Base-by-base conservation (phyloP, 2,329 filamentous ascomycete species). In the Sporothrix variecibatus region DNA sequence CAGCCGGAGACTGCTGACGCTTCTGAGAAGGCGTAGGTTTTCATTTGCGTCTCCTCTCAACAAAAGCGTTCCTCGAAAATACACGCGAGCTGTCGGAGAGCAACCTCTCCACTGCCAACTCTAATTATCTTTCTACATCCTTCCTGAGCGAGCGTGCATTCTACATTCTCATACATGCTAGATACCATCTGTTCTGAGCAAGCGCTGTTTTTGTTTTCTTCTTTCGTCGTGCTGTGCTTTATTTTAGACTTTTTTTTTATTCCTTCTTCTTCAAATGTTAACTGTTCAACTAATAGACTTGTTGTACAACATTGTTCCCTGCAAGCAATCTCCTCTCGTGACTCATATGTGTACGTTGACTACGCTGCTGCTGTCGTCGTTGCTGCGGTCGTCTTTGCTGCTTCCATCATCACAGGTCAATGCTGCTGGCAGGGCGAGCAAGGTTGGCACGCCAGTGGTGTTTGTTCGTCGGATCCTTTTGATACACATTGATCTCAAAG, bases 401-500 rank as follows among this genome's bases (percentile, higher is more conserved):
- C 34, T 34, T 3, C 34, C 34, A 7, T 11, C 38, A 2, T 46
- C 12, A 73, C n/a, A 84, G 76, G 71, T 86, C 84, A 73, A 87
- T 85, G 6, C 80, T 76, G 4, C 74, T 75, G 0, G 81, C 80
- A 8, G 84, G 84, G 11, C 84, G 79, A 20, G 84, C 84, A 68
- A 86, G 73, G 72, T 85, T 83, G 2, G 78, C 78, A 31, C 84
- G 80, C 84, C 85, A 86, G 75, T 85, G 84, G 75, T 86, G 84
- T 56, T 64, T 77, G 75, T 85, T 86, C 38, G 83, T 74, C 0
- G 84, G 83, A 76, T 86, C 79, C 75, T 85, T 86, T 78, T 86
- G 80, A 75, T 87, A 86, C 0, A 86, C n/a, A 76, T 86, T 87
- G 40, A 84, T 31, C 75, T 87, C 85, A 75, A 86, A 86, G 79